Conservation (phyloP, 139 green algal genomes). For the Yamagishiella unicocca region DNA sequence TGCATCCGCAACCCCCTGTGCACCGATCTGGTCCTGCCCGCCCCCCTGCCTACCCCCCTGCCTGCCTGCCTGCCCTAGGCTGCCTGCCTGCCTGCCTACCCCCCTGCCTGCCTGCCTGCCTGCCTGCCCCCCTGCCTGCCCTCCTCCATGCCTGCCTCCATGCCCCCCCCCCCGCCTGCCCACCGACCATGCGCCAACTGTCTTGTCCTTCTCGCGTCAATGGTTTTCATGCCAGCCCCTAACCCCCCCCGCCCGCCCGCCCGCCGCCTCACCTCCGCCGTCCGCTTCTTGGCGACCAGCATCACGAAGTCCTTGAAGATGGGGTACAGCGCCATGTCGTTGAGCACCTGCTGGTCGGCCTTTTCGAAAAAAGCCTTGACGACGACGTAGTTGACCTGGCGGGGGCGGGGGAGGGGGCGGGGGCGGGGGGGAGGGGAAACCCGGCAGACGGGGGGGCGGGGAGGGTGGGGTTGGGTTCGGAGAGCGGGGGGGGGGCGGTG, state of each 20-base stretch:
- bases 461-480: not conserved
- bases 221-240: too few species aligned
- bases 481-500: not conserved
- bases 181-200: too few species aligned
- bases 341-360: slow-evolving; percentile 39
- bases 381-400: slow-evolving; percentile 34
- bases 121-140: too few species aligned
- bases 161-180: not conserved
- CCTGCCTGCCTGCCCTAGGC: not conserved
- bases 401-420: not conserved
- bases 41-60: too few species aligned
- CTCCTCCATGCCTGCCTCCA: not conserved
- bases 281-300: slow-evolving; percentile 36
- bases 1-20: not conserved
- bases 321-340: slow-evolving; percentile 46
- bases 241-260: too few species aligned
- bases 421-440: not conserved
- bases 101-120: too few species aligned
- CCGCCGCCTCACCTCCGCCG: slow-evolving; percentile 5
- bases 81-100: not conserved
- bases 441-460: not conserved
- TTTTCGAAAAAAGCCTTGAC: slow-evolving; percentile 37
- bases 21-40: too few species aligned
- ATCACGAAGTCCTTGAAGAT: slow-evolving; percentile 40
- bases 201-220: too few species aligned